Evolutionary conservation across 2,329 filamentous ascomycete species (phyloP), one percentile per base, ranked within the genome.

Genomic region (Xylaria sp.): DNA sequence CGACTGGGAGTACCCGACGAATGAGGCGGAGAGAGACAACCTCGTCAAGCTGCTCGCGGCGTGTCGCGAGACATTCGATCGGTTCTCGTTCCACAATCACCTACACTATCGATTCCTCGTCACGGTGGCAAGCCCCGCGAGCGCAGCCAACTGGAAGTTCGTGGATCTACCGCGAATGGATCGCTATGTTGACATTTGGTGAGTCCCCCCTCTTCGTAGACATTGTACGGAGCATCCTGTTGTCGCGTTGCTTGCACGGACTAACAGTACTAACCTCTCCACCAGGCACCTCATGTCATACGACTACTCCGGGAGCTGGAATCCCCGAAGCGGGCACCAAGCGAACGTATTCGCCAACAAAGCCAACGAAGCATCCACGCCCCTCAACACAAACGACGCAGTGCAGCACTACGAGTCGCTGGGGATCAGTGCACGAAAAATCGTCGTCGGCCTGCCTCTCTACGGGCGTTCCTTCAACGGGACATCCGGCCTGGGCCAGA

Each of bases 401-500:
- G 81, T 97, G 30, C 77, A 82, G 8, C 87, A 86, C 74, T 94
- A 94, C 80, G 79, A 88, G 11, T 75, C 81, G 3, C 81, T 84
- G 12, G 89, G 89, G 8, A 84, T 96, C 8, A 73, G 84, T 0
- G 71, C 88, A 0, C 76, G 81, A 58, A 95, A 94, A 80, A 88
- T 97, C 59, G 85, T 92, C 6, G 80, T 96, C 36, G 93, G 93
- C 0, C 86, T 95, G 81, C 92, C 93, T 0, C 83, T 96, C 0
- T 96, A 95, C 76, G 93, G 93, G 0, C 89, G 92, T n/a, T 85
- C 90, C 0, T 96, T 96, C 75, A 82, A 85, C 59, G 82, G 86
- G 53, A 95, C 93, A 0, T 79, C 84, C 4, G 92, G 92, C 0
- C 84, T 90, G 0, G 93, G 92, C 0, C 81, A 85, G 71, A 75